Evolutionary conservation across 2,329 filamentous ascomycete genomes (phyloP).

Genomic region (Alternaria longipes): DNA sequence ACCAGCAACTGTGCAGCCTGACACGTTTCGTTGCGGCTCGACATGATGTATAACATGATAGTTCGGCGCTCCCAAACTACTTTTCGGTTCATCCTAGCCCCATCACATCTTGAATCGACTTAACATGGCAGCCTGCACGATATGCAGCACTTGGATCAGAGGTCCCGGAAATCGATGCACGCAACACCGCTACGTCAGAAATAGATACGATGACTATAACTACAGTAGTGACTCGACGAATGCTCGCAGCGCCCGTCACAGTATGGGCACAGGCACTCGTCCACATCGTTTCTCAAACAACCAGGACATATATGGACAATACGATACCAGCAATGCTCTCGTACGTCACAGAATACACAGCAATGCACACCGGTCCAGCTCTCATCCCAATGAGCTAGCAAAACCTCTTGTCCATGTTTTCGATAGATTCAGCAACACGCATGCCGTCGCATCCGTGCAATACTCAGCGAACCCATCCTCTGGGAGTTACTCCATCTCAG

Average conservation of each 20-base stretch:
- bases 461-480: conserved; percentile 14
- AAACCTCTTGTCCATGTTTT: conserved; percentile 21
- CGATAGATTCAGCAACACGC: conserved; percentile 14
- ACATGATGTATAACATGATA: conserved; percentile 1
- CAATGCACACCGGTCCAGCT: neutral
- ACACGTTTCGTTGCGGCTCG: conserved; percentile 11
- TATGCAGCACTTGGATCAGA: conserved; percentile 16
- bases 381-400: neutral
- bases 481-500: conserved; percentile 24
- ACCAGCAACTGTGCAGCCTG: conserved; percentile 23
- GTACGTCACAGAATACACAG: neutral
- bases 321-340: conserved; percentile 1
- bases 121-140: conserved; percentile 27
- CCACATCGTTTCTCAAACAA: neutral
- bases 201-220: conserved; percentile 3
- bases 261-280: conserved; percentile 2
- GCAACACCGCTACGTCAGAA: conserved; percentile 8
- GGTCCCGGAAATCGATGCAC: conserved; percentile 26
- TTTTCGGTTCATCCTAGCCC: neutral
- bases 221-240: conserved; percentile 18
- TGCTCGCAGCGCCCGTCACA: conserved; percentile 12
- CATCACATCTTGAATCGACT: neutral
- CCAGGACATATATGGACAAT: conserved; percentile 2
- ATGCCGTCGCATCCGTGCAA: conserved; percentile 26
- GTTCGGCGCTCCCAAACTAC: neutral